Evolutionary conservation across 1,284 basidiomycete species (phyloP).

Genomic region (Boletus sp.): DNA sequence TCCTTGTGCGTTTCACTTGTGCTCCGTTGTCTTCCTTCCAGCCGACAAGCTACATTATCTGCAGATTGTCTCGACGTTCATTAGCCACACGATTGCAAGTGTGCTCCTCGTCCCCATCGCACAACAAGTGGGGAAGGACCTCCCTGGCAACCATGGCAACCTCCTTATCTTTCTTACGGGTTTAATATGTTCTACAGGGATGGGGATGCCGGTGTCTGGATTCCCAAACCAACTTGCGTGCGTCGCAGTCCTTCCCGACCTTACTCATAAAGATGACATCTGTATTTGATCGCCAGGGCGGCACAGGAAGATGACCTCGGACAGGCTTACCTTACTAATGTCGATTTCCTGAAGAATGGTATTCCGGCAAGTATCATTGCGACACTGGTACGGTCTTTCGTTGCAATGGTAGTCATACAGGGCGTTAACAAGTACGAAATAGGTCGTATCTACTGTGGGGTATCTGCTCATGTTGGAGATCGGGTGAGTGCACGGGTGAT

Average conservation of each 20-base stretch:
- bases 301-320: conserved; percentile 97
- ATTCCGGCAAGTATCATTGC: conserved; percentile 91
- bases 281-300: conserved; percentile 54
- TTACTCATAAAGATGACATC: background rate
- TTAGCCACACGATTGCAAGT: conserved; percentile 96
- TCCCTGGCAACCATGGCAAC: conserved; percentile 72
- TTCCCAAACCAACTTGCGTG: conserved; percentile 98
- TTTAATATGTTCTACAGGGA: conserved; percentile 92
- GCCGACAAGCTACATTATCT: background rate
- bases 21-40: background rate
- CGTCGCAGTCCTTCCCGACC: conserved; percentile 40
- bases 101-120: conserved; percentile 97
- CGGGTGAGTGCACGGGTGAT: conserved; percentile 15
- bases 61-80: conserved; percentile 84
- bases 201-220: conserved; percentile 98
- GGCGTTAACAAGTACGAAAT: conserved; percentile 2
- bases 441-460: conserved; percentile 30
- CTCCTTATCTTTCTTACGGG: conserved; percentile 92
- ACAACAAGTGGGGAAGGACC: conserved; percentile 81
- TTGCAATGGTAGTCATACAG: background rate
- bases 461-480: conserved; percentile 28
- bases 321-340: conserved; percentile 80
- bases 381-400: conserved; percentile 58
- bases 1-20: conserved; percentile 68
- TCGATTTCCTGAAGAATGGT: conserved; percentile 94